These are phyloP conservation scores for Calonectria ilicicola DNA, from an alignment of 2,329 filamentous ascomycete genomes.

Conservation along the genomic window DNA sequence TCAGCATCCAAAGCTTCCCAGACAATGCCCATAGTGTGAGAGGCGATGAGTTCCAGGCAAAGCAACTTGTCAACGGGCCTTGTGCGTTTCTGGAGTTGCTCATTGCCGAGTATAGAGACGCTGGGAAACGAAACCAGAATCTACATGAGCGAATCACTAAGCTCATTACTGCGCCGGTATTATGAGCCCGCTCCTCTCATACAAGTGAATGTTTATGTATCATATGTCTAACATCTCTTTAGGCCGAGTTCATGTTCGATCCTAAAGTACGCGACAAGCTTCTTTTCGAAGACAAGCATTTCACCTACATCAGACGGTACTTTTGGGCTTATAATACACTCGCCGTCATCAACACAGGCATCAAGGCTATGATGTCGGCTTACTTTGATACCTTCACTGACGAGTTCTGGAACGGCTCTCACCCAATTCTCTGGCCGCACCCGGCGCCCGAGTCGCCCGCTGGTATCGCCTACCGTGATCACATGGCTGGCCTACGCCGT, in stretches of 20 bases:
- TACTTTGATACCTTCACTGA: slow-evolving; percentile 69
- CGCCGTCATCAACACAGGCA: slow-evolving; percentile 69
- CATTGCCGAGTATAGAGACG: slow-evolving; percentile 70
- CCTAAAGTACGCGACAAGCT: slow-evolving; percentile 66
- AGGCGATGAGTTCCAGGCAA: slow-evolving; percentile 63
- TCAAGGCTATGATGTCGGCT: slow-evolving; percentile 68
- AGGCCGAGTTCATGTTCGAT: slow-evolving; percentile 70
- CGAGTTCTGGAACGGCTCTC: slow-evolving; percentile 68
- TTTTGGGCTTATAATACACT: slow-evolving; percentile 74
- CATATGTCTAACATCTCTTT: slow-evolving; percentile 19
- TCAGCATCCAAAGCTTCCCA: slow-evolving; percentile 69
- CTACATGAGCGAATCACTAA: slow-evolving; percentile 69
- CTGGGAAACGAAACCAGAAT: slow-evolving; percentile 67
- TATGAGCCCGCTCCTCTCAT: background rate
- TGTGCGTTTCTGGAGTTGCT: slow-evolving; percentile 72
- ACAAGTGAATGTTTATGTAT: background rate
- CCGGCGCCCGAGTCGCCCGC: slow-evolving; percentile 57
- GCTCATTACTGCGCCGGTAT: slow-evolving; percentile 68
- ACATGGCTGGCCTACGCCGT: slow-evolving; percentile 58
- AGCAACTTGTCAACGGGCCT: slow-evolving; percentile 70
- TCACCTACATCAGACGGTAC: slow-evolving; percentile 71
- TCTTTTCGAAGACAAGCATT: slow-evolving; percentile 70
- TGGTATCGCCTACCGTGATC: slow-evolving; percentile 60
- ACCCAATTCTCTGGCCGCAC: slow-evolving; percentile 68
- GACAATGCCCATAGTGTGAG: slow-evolving; percentile 69